A percentile compares a stretch with the other conserved stretches of the same genome.
Conservation (phyloP, 2,329 filamentous ascomycete genomes). For the Ophiosphaerella korrae region DNA sequence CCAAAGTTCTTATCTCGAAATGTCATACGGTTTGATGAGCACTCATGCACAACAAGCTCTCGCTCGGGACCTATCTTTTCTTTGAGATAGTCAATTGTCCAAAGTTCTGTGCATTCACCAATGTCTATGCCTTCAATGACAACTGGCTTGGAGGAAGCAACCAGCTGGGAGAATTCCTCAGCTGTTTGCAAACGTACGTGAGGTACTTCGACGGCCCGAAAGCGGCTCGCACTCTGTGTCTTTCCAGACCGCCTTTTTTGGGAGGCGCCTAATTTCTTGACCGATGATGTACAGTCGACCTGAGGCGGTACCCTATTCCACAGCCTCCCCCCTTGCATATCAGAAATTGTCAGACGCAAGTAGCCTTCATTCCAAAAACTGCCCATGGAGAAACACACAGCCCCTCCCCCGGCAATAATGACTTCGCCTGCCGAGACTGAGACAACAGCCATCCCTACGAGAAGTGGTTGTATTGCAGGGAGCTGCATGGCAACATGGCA, state of each 20-base stretch:
- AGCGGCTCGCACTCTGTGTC: constrained; percentile 12
- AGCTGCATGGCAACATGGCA: constrained; percentile 25
- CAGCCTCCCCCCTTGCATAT: constrained; percentile 16
- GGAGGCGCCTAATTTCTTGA: constrained; percentile 7
- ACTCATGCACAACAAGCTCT: constrained; percentile 76
- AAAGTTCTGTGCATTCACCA: constrained; percentile 68
- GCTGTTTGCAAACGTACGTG: constrained; percentile 58
- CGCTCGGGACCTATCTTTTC: constrained; percentile 48
- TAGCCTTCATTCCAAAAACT: constrained; percentile 72
- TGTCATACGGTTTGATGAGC: constrained; percentile 70
- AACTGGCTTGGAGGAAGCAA: constrained; percentile 64
- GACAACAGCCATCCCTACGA: constrained; percentile 70
- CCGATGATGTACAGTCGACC: constrained; percentile 15
- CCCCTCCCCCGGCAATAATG: constrained; percentile 76
- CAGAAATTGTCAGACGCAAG: constrained; percentile 24
- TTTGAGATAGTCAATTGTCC: constrained; percentile 72
- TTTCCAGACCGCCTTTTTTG: constrained; percentile 19
- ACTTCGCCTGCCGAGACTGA: constrained; percentile 56
- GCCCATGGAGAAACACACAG: constrained; percentile 89
- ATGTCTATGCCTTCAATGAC: constrained; percentile 70
- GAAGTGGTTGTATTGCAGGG: constrained; percentile 62
- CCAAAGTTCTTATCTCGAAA: constrained; percentile 83
- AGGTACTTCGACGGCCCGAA: constrained; percentile 49
- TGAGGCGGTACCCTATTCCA: constrained; percentile 23
- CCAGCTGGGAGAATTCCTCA: constrained; percentile 64